Evolutionary conservation across 1,139 yeast genomes (phyloP).

Genomic region (Blastobotrys proliferans): DNA sequence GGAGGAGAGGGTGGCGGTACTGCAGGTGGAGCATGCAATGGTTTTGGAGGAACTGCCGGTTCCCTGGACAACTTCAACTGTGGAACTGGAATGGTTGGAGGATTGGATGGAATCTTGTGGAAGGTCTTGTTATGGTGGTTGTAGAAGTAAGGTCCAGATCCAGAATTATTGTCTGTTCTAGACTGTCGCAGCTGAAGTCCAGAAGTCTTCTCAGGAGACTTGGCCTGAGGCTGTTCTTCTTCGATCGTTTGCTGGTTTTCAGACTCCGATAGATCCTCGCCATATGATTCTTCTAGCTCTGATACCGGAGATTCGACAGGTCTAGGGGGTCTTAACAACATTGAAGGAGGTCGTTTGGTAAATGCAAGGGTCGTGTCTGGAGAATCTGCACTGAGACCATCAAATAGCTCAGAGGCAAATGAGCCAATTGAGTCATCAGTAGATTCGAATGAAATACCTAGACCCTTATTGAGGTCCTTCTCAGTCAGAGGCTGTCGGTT

Average conservation of each 20-base stretch:
- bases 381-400: neutral
- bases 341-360: slow-evolving; percentile 7
- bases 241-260: neutral
- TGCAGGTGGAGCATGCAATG: neutral
- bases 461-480: neutral
- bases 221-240: too few relatives aligned
- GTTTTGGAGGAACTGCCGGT: neutral
- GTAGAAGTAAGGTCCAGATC: neutral
- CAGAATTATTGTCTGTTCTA: too few relatives aligned
- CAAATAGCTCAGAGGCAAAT: slow-evolving; percentile 7
- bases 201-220: too few relatives aligned
- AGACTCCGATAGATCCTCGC: neutral
- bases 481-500: neutral
- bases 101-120: neutral
- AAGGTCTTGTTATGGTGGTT: neutral
- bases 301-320: neutral
- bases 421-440: neutral
- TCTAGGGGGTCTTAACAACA: slow-evolving; percentile 6
- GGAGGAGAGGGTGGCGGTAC: neutral
- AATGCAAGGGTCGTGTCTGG: slow-evolving; percentile 8
- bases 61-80: too few relatives aligned
- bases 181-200: too few relatives aligned
- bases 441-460: slow-evolving; percentile 2
- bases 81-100: slow-evolving; percentile 4
- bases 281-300: neutral